Base-by-base conservation (phyloP, 1,284 basidiomycete genomes). In the Microbotryomycetes sp. region DNA sequence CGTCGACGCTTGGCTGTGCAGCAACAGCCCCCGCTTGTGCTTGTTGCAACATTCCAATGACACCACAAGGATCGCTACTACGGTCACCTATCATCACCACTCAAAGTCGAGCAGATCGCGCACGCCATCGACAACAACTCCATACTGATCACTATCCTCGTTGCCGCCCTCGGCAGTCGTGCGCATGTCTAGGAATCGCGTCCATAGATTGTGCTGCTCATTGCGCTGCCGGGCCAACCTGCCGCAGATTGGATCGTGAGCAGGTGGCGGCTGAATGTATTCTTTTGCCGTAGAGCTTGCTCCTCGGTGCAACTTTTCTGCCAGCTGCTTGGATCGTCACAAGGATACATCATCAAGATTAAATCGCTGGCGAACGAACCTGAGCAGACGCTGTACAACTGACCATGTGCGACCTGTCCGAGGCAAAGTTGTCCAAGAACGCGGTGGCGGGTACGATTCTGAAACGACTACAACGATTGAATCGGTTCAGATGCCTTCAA, bases 391-490 rank as follows among this genome's bases (percentile, higher is more conserved):
- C 35, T n/a, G 47, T 30, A 16, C 29, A 54, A 67, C 75, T 71
- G 60, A 86, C 84, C 86, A 88, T 88, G 73, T 88, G 86, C 56
- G 85, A 85, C 70, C 86, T 78, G 73, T 88, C 85, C n/a, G 85
- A 87, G 9, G 85, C 84, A 75, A 88, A 87, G 67, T 81, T 69
- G 62, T 81, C 76, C 23, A 87, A 73, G 70, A 79, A 85, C 7
- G 62, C 54, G 3, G 72, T 57, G 5, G 79, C 82, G 52, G 81
- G 78, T 55, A 88, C 75, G 52, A 87, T 77, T 69, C 78, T 73
- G 68, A 80, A 77, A 31, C 73, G 70, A 57, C 79, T 80, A 66
- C 15, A 11, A 27, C 24, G 18, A 1, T 28, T 18, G 21, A 24
- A 28, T 41, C 4, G 9, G 4, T 30, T 41, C 52, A 35, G 9